A percentile compares a stretch with the other conserved stretches of the same genome.
Evolutionary conservation across 306 rosid species (phyloP).

Genomic region (Cucumis sativus): DNA sequence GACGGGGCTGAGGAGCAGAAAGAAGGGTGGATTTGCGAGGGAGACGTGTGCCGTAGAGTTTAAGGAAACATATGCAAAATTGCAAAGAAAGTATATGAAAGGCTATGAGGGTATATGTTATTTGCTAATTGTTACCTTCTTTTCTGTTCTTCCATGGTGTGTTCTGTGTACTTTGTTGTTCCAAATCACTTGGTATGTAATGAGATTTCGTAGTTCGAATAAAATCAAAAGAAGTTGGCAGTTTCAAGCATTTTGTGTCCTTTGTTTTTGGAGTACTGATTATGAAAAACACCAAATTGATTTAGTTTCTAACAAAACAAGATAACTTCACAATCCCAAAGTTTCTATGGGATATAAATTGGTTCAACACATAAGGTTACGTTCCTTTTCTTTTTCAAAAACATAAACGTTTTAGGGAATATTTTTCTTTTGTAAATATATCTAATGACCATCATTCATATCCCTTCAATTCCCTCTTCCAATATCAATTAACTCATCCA

Average conservation of each 20-base stretch:
- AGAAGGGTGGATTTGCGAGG: constrained; percentile 48
- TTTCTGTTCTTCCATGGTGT: neutral
- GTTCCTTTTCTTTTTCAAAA: no score
- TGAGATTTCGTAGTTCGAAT: neutral
- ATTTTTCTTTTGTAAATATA: no score
- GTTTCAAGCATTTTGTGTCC: neutral
- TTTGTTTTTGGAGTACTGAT: no score
- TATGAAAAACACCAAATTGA: no score
- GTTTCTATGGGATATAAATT: no score
- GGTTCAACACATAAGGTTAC: no score
- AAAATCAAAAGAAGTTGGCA: neutral
- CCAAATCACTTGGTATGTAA: neutral
- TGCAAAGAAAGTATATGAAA: neutral
- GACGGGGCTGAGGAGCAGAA: constrained; percentile 19
- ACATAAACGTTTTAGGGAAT: no score
- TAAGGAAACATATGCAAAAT: constrained; percentile 27
- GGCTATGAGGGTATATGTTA: neutral
- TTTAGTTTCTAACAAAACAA: no score
- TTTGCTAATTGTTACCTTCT: neutral
- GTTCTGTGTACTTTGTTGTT: neutral
- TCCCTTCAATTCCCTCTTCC: no score
- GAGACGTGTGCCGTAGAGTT: constrained; percentile 39
- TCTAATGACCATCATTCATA: no score
- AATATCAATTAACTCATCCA: no score
- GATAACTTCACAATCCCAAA: no score